Evolutionary conservation across 2,329 filamentous ascomycete species (phyloP), one percentile per base, ranked within the genome.

Genomic region (Lecanicillium sp.): DNA sequence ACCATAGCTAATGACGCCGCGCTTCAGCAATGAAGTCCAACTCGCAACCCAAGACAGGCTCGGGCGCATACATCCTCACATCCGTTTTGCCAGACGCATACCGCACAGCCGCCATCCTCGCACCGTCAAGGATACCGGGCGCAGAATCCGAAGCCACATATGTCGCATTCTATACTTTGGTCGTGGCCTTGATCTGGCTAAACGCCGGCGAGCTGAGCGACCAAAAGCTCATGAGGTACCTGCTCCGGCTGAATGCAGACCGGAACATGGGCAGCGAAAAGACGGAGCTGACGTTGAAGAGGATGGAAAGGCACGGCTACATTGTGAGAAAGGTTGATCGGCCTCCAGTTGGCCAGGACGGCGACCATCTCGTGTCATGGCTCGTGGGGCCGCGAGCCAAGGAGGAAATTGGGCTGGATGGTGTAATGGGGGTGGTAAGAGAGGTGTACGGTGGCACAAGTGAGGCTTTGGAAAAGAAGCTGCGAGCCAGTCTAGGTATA

Each of bases 311-410:
- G 46, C 88, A 97, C 39, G 85, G 84, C 0, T 98, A 98, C 54
- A 66, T 98, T 3, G 70, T 88, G 27, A 84, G 78, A 46, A 72
- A 81, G 36, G 73, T 80, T 15, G 88, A 96, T 49, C 74, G 65
- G 32, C 67, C 68, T 11, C 58, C 61, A 42, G 56, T 54, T 57
- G 61, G 62, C 4, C 50, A 66, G 20, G 79, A 77, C 1, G 86
- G 84, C 18, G 86, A 94, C 28, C 81, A 90, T 46, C 71, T 77
- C 3, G 71, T 87, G 7, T 88, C 86, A 34, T 98, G 87, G 73
- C 76, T 84, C 40, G 76, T 96, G 12, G 92, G 92, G 0, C 83
- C 87, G 5, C 74, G 92, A 17, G 90, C 85, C 5, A 92, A 84
- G 60, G 71, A 89, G 7, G 92, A 97, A 60, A 76, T 97, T 27